Conservation (phyloP, 768 basidiomycete genomes). For the Leccinum subgranulosum region DNA sequence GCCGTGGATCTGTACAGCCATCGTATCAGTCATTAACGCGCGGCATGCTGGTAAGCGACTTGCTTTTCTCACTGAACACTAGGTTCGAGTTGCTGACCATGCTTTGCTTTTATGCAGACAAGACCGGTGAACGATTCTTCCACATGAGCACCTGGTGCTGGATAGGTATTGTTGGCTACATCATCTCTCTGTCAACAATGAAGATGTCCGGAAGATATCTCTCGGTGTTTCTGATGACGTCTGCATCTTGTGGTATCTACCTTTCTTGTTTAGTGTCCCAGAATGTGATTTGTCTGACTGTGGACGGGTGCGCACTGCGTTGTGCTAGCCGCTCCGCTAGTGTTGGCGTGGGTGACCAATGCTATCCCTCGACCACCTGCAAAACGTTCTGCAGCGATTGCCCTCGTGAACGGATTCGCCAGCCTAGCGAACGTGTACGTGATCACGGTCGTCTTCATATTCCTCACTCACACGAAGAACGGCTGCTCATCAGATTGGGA, state of each 20-base stretch:
- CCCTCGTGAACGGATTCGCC: slow-evolving; percentile 57
- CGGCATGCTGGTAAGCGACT: slow-evolving; percentile 36
- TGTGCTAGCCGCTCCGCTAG: slow-evolving; percentile 39
- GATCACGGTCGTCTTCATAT: background rate
- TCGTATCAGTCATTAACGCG: slow-evolving; percentile 38
- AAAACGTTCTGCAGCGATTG: slow-evolving; percentile 52
- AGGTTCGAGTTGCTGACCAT: background rate
- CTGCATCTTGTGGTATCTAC: slow-evolving; percentile 29
- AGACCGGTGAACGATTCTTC: slow-evolving; percentile 63
- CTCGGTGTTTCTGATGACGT: slow-evolving; percentile 61
- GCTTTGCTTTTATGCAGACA: slow-evolving; percentile 37
- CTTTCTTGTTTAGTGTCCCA: background rate
- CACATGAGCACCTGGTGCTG: slow-evolving; percentile 58
- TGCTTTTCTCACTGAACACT: background rate
- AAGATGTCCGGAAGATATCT: slow-evolving; percentile 52
- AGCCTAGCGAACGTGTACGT: slow-evolving; percentile 60
- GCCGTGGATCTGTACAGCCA: slow-evolving; percentile 55
- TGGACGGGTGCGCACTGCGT: too few species aligned
- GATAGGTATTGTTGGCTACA: slow-evolving; percentile 57
- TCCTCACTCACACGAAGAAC: background rate
- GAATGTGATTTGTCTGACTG: background rate
- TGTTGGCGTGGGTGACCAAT: slow-evolving; percentile 61
- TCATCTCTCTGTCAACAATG: slow-evolving; percentile 56
- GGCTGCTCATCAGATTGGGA: slow-evolving; percentile 42
- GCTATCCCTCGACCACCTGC: slow-evolving; percentile 58